Evolutionary conservation across 306 rosid species (phyloP), one percentile per base, ranked within the genome.

Genomic region (Ceratonia siliqua): DNA sequence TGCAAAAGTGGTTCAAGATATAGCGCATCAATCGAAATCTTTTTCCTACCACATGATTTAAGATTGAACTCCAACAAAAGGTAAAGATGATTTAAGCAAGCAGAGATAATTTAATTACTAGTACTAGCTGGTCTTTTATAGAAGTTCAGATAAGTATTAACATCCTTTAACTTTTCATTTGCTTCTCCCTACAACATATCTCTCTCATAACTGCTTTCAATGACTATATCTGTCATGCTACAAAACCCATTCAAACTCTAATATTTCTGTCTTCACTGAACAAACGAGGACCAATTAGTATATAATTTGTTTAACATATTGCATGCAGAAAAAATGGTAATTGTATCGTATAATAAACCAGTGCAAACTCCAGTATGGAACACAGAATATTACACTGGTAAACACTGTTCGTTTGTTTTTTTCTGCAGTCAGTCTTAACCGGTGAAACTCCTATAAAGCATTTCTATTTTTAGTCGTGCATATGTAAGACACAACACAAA

Each of bases 1-100:
- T 94, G 86, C 79, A 82, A 80, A 30, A 70, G 4, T 39, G 50
- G 62, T 54, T 62, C 49, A 52, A 49, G 21, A 57, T 50, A 35
- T 4, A 56, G 41, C 1, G 5, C 33, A 33, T 42, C 11, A 20
- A 38, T 61, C 56, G 28, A 39, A 68, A 63, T 38, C 42, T 8
- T 22, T 5, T 46, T 35, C 21, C 15, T 48, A 20, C 13, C 54
- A 18, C 62, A 49, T 71, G 62, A 66, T 64, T 57, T 13, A 72
- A 32, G 61, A 65, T 45, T 54, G 65, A 70, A 55, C 35, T 27
- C 65, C 52, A 54, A 54, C 46, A 61, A 61, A 32, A 32, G n/a
- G n/a, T n/a, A n/a, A n/a, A n/a, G n/a, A n/a, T n/a, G n/a, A n/a
- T n/a, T n/a, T 25, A 21, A 46, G 48, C 63, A 28, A 36, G 49